Percentiles rank a stretch among this genome's conserved stretches.
Conservation (phyloP, 2,329 filamentous ascomycete species). For the Corynespora cassiicola region DNA sequence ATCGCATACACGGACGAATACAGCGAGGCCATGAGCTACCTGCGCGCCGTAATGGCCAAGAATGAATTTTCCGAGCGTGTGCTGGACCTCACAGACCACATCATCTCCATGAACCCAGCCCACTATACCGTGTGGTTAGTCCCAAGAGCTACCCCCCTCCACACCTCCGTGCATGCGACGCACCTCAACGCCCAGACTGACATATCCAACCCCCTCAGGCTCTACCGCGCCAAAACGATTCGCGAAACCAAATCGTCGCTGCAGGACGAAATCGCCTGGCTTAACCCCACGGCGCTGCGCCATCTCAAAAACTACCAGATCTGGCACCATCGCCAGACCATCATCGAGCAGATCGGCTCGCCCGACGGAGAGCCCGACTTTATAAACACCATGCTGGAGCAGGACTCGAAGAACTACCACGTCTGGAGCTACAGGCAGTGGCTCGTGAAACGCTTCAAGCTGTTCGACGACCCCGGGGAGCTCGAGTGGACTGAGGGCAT, state of each 20-base stretch:
- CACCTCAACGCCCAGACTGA: conserved; percentile 1
- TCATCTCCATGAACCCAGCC: conserved; percentile 92
- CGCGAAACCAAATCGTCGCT: conserved; percentile 70
- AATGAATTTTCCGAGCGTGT: conserved; percentile 83
- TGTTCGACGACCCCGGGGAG: conserved; percentile 65
- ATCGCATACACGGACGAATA: conserved; percentile 94
- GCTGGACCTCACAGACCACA: conserved; percentile 81
- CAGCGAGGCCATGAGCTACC: conserved; percentile 88
- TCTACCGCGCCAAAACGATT: conserved; percentile 86
- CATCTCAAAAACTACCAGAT: conserved; percentile 99
- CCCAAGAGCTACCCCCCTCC: neutral
- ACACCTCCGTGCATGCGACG: neutral
- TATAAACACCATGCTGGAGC: conserved; percentile 77
- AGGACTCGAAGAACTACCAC: conserved; percentile 97
- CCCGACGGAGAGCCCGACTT: conserved; percentile 75
- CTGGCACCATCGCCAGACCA: conserved; percentile 72
- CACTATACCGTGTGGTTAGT: conserved; percentile 94
- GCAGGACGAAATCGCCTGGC: conserved; percentile 78
- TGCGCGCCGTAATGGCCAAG: conserved; percentile 89
- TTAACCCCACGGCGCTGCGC: conserved; percentile 80
- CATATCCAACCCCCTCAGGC: conserved; percentile 59
- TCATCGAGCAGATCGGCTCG: conserved; percentile 63
- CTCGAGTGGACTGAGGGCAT: conserved; percentile 74
- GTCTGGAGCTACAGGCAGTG: conserved; percentile 95
- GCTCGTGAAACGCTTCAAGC: conserved; percentile 69